phyloP scores from a whole-genome alignment of 2,329 filamentous ascomycete genomes.

The Pseudopithomyces maydicus region DNA sequence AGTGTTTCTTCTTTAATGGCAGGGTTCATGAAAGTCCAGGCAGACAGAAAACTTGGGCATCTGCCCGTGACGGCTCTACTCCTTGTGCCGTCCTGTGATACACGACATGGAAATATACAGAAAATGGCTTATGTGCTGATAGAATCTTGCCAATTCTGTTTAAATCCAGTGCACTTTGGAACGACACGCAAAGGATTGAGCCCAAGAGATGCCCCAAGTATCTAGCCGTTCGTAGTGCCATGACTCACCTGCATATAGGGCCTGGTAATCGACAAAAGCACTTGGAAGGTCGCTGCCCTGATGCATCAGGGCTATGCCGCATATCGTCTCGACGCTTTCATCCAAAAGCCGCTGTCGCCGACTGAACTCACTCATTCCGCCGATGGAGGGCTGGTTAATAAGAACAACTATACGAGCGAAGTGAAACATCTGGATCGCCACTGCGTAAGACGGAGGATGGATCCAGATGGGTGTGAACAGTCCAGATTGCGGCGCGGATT shows the following conservation, averaged over 20 bases:
- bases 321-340: constrained; percentile 56
- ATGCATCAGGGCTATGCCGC: constrained; percentile 55
- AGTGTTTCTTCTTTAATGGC: background rate
- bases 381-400: constrained; percentile 57
- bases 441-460: constrained; percentile 41
- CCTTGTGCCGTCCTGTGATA: too few relatives aligned
- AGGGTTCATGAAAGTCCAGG: background rate
- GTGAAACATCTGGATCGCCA: constrained; percentile 58
- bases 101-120: too few relatives aligned
- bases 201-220: background rate
- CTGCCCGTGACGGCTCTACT: too few relatives aligned
- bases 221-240: background rate
- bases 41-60: background rate
- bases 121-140: too few relatives aligned
- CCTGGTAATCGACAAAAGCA: constrained; percentile 34
- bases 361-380: constrained; percentile 56
- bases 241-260: constrained; percentile 33
- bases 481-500: constrained; percentile 15
- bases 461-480: constrained; percentile 34
- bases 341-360: constrained; percentile 51
- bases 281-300: constrained; percentile 32
- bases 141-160: too few relatives aligned
- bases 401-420: constrained; percentile 60
- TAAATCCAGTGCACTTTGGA: too few relatives aligned
- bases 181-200: background rate